Evolutionary conservation across 2,329 filamentous ascomycete species (phyloP).

Genomic region (Penicillium sp.): DNA sequence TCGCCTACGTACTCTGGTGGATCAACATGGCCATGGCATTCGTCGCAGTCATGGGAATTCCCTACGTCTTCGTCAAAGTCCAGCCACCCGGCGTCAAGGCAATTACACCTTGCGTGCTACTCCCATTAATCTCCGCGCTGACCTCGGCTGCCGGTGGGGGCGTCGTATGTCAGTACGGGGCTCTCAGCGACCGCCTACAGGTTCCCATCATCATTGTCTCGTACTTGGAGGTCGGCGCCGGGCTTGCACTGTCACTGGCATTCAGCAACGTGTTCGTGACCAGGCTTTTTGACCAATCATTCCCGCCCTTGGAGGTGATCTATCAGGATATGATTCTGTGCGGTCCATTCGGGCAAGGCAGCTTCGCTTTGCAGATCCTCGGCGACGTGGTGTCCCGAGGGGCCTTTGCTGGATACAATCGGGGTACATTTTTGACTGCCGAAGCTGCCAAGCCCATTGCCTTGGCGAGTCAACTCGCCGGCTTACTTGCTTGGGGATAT

Average conservation of each 20-base stretch:
- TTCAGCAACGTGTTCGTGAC: conserved; percentile 39
- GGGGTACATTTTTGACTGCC: conserved; percentile 36
- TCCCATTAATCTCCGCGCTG: conserved; percentile 45
- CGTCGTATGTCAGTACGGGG: conserved; percentile 36
- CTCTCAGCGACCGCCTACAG: conserved; percentile 31
- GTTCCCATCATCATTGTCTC: conserved; percentile 46
- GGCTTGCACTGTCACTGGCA: conserved; percentile 35
- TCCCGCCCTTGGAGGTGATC: conserved; percentile 26
- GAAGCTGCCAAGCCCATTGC: conserved; percentile 36
- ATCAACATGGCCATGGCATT: conserved; percentile 38
- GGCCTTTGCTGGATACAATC: conserved; percentile 37
- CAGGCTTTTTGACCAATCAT: conserved; percentile 32
- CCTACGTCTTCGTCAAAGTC: conserved; percentile 40
- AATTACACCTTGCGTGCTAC: conserved; percentile 35
- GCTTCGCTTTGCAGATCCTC: conserved; percentile 44
- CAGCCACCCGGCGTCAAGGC: conserved; percentile 39
- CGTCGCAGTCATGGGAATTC: conserved; percentile 35
- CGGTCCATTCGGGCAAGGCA: conserved; percentile 44
- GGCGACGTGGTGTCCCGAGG: conserved; percentile 36
- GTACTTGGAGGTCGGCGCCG: conserved; percentile 43
- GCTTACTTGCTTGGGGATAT: conserved; percentile 44
- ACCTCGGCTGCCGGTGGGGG: conserved; percentile 44
- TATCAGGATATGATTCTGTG: conserved; percentile 47
- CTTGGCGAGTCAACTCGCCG: conserved; percentile 40
- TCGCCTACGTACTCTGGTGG: conserved; percentile 46